Conservation (phyloP, 2,329 filamentous ascomycete species). For the Botrytis deweyae region DNA sequence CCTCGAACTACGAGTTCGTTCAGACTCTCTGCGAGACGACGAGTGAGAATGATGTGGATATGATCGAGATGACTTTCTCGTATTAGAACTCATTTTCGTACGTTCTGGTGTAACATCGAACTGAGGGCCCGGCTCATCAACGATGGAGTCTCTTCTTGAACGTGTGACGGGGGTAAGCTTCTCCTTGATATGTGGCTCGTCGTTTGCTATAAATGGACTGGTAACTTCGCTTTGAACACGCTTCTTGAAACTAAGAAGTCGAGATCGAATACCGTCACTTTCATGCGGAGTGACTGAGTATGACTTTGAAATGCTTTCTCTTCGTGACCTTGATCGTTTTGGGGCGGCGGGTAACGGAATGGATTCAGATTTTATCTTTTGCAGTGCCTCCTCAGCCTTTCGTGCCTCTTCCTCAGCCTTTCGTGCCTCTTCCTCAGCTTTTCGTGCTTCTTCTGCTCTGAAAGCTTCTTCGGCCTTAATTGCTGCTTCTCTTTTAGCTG, state of each 20-base stretch:
- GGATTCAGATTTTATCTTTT: not conserved
- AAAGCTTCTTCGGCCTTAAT: slow-evolving; percentile 12
- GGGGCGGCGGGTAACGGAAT: not conserved
- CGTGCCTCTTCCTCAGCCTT: slow-evolving; percentile 7
- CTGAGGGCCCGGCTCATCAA: slow-evolving; percentile 11
- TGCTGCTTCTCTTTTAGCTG: slow-evolving; percentile 24
- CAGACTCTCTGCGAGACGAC: slow-evolving; percentile 9
- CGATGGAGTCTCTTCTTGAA: slow-evolving; percentile 2
- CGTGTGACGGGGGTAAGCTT: slow-evolving; percentile 19
- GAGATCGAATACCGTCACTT: slow-evolving; percentile 2
- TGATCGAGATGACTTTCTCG: slow-evolving; percentile 15
- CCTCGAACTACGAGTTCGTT: not conserved
- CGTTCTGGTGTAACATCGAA: slow-evolving; percentile 12
- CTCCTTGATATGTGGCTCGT: slow-evolving; percentile 32
- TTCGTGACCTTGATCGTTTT: slow-evolving; percentile 19
- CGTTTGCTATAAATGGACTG: slow-evolving; percentile 30
- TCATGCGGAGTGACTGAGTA: slow-evolving; percentile 7
- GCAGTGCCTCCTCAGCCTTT: not conserved
- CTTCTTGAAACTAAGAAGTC: slow-evolving; percentile 11
- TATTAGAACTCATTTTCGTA: slow-evolving; percentile 7
- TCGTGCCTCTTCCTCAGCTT: slow-evolving; percentile 6
- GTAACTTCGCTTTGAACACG: slow-evolving; percentile 32
- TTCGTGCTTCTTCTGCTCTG: not conserved
- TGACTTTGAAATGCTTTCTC: slow-evolving; percentile 9
- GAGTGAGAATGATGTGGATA: slow-evolving; percentile 21